Percentiles rank a stretch among this genome's conserved stretches.
Evolutionary conservation across 2,329 filamentous ascomycete species (phyloP).

Genomic region (Epicoccum sorghinum): DNA sequence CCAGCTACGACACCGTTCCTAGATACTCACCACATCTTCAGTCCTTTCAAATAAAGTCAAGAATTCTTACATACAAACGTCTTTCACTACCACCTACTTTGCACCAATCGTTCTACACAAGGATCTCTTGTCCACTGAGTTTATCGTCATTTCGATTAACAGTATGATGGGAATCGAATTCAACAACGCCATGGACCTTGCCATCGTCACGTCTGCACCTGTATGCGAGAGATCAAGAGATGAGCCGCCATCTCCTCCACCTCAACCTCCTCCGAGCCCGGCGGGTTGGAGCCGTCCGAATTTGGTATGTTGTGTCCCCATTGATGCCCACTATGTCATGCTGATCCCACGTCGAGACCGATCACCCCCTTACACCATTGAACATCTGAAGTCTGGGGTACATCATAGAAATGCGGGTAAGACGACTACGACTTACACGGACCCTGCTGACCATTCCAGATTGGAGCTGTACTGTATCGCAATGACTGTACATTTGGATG

Average conservation of each 20-base stretch:
- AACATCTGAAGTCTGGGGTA: slow-evolving; percentile 14
- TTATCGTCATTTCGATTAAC: not conserved
- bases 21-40: not conserved
- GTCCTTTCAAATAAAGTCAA: not conserved
- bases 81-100: too few species aligned
- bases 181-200: not conserved
- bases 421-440: not conserved
- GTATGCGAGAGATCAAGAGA: slow-evolving; percentile 28
- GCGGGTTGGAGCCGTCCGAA: slow-evolving; percentile 35
- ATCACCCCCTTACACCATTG: slow-evolving; percentile 24
- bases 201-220: slow-evolving; percentile 5
- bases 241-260: slow-evolving; percentile 49
- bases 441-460: not conserved
- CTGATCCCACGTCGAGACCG: slow-evolving; percentile 28
- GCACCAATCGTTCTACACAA: too few species aligned
- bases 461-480: not conserved
- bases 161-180: not conserved
- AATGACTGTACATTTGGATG: not conserved
- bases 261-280: slow-evolving; percentile 50
- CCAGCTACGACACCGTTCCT: slow-evolving; percentile 25
- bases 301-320: slow-evolving; percentile 20
- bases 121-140: too few species aligned
- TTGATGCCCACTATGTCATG: slow-evolving; percentile 3
- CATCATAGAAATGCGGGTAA: slow-evolving; percentile 9
- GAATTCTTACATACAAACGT: not conserved